A percentile compares a stretch with the other conserved stretches of the same genome.
phyloP scores from a whole-genome alignment of 108 stramenopile species.

The Seminavis robusta region DNA sequence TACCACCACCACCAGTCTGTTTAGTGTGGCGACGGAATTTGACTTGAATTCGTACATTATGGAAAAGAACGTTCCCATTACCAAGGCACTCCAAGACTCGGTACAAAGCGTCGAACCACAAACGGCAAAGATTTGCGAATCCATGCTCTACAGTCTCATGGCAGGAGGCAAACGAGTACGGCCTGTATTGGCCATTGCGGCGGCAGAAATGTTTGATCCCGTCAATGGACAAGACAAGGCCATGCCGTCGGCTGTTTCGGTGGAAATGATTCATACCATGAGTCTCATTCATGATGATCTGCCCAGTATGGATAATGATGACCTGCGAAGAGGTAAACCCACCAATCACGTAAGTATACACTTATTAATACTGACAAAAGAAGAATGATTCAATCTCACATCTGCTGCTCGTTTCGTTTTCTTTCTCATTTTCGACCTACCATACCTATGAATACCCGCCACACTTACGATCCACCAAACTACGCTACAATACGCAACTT shows the following conservation, averaged over 20 bases:
- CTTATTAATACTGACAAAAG: not conserved
- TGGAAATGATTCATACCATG: constrained; percentile 99
- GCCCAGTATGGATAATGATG: constrained; percentile 95
- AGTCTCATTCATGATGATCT: constrained; percentile 96
- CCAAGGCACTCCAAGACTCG: constrained; percentile 76
- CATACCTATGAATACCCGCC: too few relatives aligned
- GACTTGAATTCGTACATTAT: constrained; percentile 80
- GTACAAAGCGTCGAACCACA: constrained; percentile 52
- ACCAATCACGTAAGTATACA: constrained; percentile 92
- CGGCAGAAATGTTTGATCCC: constrained; percentile 89
- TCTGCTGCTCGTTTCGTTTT: not conserved
- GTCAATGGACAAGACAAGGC: constrained; percentile 59
- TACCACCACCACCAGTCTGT: too few relatives aligned
- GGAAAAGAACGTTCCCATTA: constrained; percentile 78
- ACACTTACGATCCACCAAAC: too few relatives aligned
- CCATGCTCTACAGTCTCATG: constrained; percentile 93
- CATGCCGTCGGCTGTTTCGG: constrained; percentile 90
- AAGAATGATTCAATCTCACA: not conserved
- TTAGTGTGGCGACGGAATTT: constrained; percentile 54
- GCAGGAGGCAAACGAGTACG: constrained; percentile 95
- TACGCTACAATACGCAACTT: too few relatives aligned
- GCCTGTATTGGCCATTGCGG: constrained; percentile 91
- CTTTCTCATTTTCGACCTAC: not conserved
- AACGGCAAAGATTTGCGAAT: constrained; percentile 86
- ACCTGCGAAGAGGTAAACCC: constrained; percentile 89